Conservation (phyloP, 495 filamentous ascomycete genomes). For the Aspergillus kassunensis region DNA sequence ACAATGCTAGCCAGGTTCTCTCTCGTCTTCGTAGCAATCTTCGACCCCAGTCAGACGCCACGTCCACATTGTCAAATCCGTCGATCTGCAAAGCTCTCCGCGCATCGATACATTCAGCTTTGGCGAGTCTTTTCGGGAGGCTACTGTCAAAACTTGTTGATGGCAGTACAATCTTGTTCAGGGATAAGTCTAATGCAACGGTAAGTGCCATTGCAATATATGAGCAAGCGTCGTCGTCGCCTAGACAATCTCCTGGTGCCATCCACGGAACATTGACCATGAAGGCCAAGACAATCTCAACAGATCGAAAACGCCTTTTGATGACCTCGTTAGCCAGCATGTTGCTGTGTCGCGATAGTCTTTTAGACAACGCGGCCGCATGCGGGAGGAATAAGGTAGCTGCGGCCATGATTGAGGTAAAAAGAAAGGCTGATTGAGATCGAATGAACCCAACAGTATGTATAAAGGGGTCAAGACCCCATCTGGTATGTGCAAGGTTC, state of each 20-base stretch:
- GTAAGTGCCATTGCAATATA: constrained; percentile 66
- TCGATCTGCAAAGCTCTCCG: constrained; percentile 62
- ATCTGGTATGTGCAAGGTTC: constrained; percentile 68
- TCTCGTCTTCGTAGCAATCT: constrained; percentile 61
- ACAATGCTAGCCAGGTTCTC: constrained; percentile 66
- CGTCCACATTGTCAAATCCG: constrained; percentile 60
- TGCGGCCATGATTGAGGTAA: constrained; percentile 64
- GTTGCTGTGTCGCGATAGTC: constrained; percentile 61
- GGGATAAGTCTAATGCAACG: constrained; percentile 62
- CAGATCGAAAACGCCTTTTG: constrained; percentile 55
- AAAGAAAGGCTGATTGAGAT: constrained; percentile 62
- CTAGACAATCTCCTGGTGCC: constrained; percentile 60
- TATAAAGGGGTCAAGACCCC: constrained; percentile 64
- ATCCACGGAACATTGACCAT: constrained; percentile 80
- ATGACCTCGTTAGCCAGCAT: constrained; percentile 58
- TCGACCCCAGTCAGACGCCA: constrained; percentile 53
- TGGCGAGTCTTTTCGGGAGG: constrained; percentile 47
- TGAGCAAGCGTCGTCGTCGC: constrained; percentile 68
- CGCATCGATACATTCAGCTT: constrained; percentile 63
- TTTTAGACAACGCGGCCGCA: constrained; percentile 56
- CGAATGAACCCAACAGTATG: constrained; percentile 63
- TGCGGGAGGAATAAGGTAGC: constrained; percentile 62
- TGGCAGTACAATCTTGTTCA: constrained; percentile 64
- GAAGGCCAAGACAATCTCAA: constrained; percentile 69
- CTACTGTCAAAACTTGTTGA: constrained; percentile 46